Evolutionary conservation across 192 early-diverging fungal genomes (phyloP).

Genomic region (Backusella macrospora): DNA sequence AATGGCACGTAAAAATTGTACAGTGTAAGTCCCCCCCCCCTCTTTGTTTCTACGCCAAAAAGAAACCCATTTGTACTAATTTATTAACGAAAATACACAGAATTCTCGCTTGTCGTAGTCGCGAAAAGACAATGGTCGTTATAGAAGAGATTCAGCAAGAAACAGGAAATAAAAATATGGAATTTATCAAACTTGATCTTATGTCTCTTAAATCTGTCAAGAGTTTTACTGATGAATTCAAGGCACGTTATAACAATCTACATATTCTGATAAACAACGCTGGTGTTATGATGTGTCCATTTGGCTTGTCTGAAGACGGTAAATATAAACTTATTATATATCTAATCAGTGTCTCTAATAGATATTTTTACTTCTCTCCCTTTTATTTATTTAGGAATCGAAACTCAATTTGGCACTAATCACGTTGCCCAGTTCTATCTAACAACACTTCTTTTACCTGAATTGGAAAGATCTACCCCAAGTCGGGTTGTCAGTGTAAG

Average conservation of each 20-base stretch:
- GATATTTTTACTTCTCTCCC: too few species aligned
- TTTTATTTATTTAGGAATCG: conserved; percentile 24
- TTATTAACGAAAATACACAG: background rate
- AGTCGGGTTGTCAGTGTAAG: conserved; percentile 38
- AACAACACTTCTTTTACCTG: conserved; percentile 27
- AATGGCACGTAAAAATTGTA: conserved; percentile 32
- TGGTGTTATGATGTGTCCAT: conserved; percentile 56
- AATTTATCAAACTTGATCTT: conserved; percentile 35
- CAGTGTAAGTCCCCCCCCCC: conserved; percentile 31
- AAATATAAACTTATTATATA: too few species aligned
- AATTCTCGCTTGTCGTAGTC: conserved; percentile 21
- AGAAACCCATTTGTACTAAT: too few species aligned
- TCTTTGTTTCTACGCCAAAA: too few species aligned
- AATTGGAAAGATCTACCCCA: conserved; percentile 29
- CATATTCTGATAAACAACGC: conserved; percentile 66
- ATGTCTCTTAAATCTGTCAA: conserved; percentile 43
- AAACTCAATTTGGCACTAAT: conserved; percentile 57
- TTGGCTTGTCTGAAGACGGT: conserved; percentile 42
- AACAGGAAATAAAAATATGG: conserved; percentile 24
- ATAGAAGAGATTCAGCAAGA: conserved; percentile 26
- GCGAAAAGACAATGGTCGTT: conserved; percentile 16
- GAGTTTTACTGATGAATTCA: conserved; percentile 40
- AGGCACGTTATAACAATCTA: conserved; percentile 36
- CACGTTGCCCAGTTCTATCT: conserved; percentile 53
- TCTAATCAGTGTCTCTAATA: too few species aligned